Evolutionary conservation across 169 alveolate species (phyloP), one percentile per base, ranked within the genome.

Genomic region (Plasmodium vinckei): DNA sequence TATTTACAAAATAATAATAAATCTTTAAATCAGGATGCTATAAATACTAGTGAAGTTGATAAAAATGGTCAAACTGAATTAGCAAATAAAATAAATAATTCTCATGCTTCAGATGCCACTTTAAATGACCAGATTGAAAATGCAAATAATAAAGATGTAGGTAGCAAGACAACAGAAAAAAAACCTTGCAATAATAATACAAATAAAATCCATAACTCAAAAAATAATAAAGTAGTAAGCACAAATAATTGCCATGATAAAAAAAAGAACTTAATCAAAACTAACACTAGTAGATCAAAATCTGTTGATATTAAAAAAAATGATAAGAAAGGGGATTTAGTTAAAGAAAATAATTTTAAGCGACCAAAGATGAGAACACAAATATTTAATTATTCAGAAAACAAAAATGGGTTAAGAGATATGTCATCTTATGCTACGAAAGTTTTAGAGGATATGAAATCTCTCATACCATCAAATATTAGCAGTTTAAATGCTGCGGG

Each of bases 341-440:
- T 65, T 7, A 61, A 39, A 17, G 56, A 21, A 27, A 19, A 33
- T 5, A 49, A 9, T 9, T 25, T 44, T 0, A 44, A 9, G 47
- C 33, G 27, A 60, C 54, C 71, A 1, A 82, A 82, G 19, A 67
- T 53, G 56, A 82, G 53, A 59, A 63, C 88, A 47, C 73, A 82
- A 49, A 67, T 82, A 82, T 67, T 82, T 27, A 82, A 82, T 61
- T 82, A 82, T 49, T 33, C 84, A 4, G 84, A 46, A 67, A 67
- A 82, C 57, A 82, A 44, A 44, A 82, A 82, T 5, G 90, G 90
- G n/a, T 71, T 82, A 33, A 82, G 90, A 67, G 90, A 82, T 53
- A 82, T 82, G 90, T 82, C 90, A 21, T 53, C 90, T n/a, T 82
- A 82, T 67, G 90, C 84, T 39, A 64, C 67, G 54, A 82, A 82